Evolutionary conservation across 345 rosid genomes (phyloP), one percentile per base, ranked within the genome.

Genomic region (Populus nigra): DNA sequence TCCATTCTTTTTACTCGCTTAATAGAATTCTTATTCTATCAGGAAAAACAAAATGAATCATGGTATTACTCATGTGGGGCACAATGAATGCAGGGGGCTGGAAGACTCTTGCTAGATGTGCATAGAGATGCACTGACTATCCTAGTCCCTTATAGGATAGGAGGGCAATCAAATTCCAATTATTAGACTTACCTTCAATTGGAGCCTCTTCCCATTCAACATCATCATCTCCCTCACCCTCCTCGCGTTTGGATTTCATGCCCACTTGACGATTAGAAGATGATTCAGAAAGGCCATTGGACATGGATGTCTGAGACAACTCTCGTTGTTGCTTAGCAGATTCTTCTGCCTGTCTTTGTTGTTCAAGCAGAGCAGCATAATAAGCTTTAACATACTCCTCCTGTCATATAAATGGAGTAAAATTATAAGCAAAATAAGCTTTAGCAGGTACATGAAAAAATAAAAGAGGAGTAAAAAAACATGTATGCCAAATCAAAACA

Each of bases 371-470:
- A 72, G 96, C 98, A 47, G 90, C 88, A 74, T 91, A 89, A 81
- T 88, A 96, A 57, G 95, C 96, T 88, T 89, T 93, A 29, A 82
- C 77, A 82, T 96, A 92, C 84, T 92, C 95, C 57, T 92, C 94
- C 98, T 96, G 90, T 74, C 71, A 71, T 57, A 79, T 41, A 41
- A 41, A 41, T 10, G 13, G 45, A 41, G 45, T 41, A 41, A 41
- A 41, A 41, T 41, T 41, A 41, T 41, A 41, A 9, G 45, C 45
- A 41, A 41, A 41, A 41, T 41, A 41, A 41, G 45, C 45, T 41
- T 27, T n/a, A 41, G 55, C n/a, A 57, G 9, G 55, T 61, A 53
- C n/a, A 53, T 53, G 59, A 53, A 53, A 6, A 18, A n/a, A n/a
- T n/a, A n/a, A n/a, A 50, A 15, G 5, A 5, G 2, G 18, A 31